These are phyloP conservation scores for Mortierella sp. DNA, from an alignment of 371 early-diverging fungal genomes.

Conservation along the genomic window DNA sequence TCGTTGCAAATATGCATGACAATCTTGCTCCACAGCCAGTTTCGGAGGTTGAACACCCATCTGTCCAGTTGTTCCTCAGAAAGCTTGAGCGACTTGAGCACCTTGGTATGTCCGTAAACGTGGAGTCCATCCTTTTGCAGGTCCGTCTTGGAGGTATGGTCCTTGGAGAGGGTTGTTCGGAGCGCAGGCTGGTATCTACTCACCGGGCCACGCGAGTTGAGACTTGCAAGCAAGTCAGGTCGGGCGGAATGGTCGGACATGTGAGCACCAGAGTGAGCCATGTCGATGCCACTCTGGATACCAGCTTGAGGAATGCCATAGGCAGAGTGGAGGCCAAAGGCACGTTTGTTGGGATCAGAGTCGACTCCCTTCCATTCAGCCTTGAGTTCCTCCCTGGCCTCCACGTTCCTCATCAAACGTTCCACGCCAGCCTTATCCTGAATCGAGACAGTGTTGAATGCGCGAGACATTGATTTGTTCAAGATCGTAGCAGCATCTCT, in stretches of 20 bases:
- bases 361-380: slow-evolving; percentile 48
- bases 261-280: slow-evolving; percentile 17
- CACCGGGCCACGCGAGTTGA: slow-evolving; percentile 39
- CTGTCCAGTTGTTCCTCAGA: slow-evolving; percentile 55
- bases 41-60: slow-evolving; percentile 54
- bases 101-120: slow-evolving; percentile 45
- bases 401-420: slow-evolving; percentile 46
- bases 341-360: slow-evolving; percentile 34
- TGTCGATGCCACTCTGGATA: slow-evolving; percentile 32
- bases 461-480: slow-evolving; percentile 51
- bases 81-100: slow-evolving; percentile 50
- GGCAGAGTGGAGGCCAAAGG: slow-evolving; percentile 39
- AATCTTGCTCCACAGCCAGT: slow-evolving; percentile 53
- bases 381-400: slow-evolving; percentile 50
- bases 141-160: slow-evolving; percentile 56
- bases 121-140: slow-evolving; percentile 54
- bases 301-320: slow-evolving; percentile 34
- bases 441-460: slow-evolving; percentile 45
- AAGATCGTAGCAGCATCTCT: slow-evolving; percentile 43
- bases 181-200: slow-evolving; percentile 51
- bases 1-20: slow-evolving; percentile 40
- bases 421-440: slow-evolving; percentile 41
- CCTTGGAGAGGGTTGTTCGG: slow-evolving; percentile 58
- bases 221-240: slow-evolving; percentile 35
- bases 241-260: slow-evolving; percentile 24